These are phyloP conservation scores for Rhodotorula sp. DNA, from an alignment of 1,284 basidiomycete species.

Conservation along the genomic window DNA sequence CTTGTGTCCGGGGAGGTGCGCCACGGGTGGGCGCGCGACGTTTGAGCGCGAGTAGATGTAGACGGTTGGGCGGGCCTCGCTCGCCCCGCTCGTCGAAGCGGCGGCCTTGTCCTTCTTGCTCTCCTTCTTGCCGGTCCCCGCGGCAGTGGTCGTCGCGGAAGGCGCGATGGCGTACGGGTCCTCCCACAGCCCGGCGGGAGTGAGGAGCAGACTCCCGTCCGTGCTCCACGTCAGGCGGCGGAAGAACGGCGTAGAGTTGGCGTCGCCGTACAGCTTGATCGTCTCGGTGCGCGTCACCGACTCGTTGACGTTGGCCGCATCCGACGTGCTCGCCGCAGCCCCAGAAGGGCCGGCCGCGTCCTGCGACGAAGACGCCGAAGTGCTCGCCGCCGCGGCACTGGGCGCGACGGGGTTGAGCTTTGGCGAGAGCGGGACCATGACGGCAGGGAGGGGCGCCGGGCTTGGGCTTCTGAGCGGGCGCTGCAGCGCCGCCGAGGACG, in stretches of 20 bases:
- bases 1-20: conserved; percentile 93
- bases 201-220: conserved; percentile 87
- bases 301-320: not conserved
- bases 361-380: not conserved
- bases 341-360: not conserved
- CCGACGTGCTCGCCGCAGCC: not conserved
- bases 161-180: conserved; percentile 62
- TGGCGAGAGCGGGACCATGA: conserved; percentile 31
- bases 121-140: conserved; percentile 9
- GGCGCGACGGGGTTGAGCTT: not conserved
- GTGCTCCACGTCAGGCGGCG: conserved; percentile 89
- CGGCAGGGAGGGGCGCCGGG: conserved; percentile 37
- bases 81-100: not conserved
- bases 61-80: conserved; percentile 65
- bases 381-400: not conserved
- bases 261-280: conserved; percentile 81
- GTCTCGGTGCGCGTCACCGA: conserved; percentile 8
- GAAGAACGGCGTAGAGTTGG: conserved; percentile 95
- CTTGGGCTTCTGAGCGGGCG: conserved; percentile 22
- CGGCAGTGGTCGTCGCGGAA: not conserved
- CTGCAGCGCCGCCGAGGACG: conserved; percentile 55
- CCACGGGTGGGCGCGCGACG: conserved; percentile 85
- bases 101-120: conserved; percentile 51
- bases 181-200: conserved; percentile 94
- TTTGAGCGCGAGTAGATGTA: conserved; percentile 95